Conservation (phyloP, 179 eudicot species). For the Sideroxylon spinosum region DNA sequence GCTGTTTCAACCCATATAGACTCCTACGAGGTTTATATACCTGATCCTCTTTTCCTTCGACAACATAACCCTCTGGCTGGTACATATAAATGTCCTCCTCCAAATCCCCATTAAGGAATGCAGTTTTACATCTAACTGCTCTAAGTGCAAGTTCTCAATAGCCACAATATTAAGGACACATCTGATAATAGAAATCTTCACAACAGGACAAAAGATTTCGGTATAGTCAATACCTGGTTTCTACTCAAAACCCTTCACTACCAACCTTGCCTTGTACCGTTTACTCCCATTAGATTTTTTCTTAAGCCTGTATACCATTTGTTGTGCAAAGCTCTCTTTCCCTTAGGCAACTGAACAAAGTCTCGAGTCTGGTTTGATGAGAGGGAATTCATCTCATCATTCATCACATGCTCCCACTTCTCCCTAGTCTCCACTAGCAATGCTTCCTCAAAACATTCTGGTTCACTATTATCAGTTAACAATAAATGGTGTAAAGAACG, state of each 20-base stretch:
- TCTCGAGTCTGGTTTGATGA: not conserved
- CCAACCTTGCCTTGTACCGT: too few relatives aligned
- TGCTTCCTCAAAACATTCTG: not conserved
- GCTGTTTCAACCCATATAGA: not conserved
- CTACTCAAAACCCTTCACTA: conserved; percentile 8
- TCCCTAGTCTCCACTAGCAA: not conserved
- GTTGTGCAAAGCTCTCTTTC: not conserved
- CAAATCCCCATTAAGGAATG: not conserved
- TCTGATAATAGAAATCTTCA: not conserved
- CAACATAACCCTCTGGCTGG: not conserved
- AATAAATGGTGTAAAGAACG: not conserved
- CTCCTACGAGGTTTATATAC: not conserved
- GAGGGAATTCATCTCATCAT: conserved; percentile 3
- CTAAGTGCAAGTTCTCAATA: not conserved
- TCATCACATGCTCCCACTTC: not conserved
- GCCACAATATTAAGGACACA: not conserved
- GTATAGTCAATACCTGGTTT: not conserved
- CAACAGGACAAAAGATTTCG: not conserved
- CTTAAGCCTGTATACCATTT: not conserved
- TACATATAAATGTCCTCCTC: not conserved
- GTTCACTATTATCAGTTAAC: not conserved
- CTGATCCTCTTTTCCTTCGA: not conserved
- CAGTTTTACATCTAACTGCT: not conserved
- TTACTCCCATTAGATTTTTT: not conserved
- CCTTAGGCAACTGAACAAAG: not conserved